phyloP scores from a whole-genome alignment of 208 protist species.

The Trypanosoma brucei region DNA sequence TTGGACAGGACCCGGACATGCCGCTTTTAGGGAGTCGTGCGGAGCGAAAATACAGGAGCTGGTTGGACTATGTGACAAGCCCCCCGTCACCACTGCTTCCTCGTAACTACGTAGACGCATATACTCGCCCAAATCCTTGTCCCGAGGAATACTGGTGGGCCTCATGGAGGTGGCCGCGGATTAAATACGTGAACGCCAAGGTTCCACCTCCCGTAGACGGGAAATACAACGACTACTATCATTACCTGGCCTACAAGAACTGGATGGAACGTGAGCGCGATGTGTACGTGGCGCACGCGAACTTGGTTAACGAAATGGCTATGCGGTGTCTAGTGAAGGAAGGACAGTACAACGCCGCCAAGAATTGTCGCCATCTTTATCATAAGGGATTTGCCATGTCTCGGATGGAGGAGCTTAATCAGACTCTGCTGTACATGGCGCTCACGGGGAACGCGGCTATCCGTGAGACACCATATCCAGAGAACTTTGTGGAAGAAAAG shows the following conservation, averaged over 20 bases:
- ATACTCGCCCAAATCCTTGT: constrained; percentile 76
- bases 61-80: constrained; percentile 60
- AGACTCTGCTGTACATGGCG: constrained; percentile 81
- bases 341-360: constrained; percentile 84
- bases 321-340: constrained; percentile 72
- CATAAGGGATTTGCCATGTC: constrained; percentile 83
- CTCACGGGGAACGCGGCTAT: constrained; percentile 82
- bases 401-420: constrained; percentile 78
- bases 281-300: constrained; percentile 75
- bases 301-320: constrained; percentile 74
- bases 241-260: constrained; percentile 80
- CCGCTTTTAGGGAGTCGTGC: constrained; percentile 37
- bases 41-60: constrained; percentile 50
- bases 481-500: constrained; percentile 82
- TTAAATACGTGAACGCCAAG: constrained; percentile 82
- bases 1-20: constrained; percentile 64
- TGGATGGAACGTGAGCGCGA: constrained; percentile 77
- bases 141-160: constrained; percentile 83
- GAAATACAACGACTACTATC: constrained; percentile 81
- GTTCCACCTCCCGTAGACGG: constrained; percentile 73
- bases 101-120: constrained; percentile 61
- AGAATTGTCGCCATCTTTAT: constrained; percentile 81
- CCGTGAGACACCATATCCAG: constrained; percentile 79
- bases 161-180: constrained; percentile 75
- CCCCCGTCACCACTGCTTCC: constrained; percentile 48